These are phyloP conservation scores for Xylariaceae sp. DNA, from an alignment of 2,329 filamentous ascomycete genomes.

Conservation along the genomic window DNA sequence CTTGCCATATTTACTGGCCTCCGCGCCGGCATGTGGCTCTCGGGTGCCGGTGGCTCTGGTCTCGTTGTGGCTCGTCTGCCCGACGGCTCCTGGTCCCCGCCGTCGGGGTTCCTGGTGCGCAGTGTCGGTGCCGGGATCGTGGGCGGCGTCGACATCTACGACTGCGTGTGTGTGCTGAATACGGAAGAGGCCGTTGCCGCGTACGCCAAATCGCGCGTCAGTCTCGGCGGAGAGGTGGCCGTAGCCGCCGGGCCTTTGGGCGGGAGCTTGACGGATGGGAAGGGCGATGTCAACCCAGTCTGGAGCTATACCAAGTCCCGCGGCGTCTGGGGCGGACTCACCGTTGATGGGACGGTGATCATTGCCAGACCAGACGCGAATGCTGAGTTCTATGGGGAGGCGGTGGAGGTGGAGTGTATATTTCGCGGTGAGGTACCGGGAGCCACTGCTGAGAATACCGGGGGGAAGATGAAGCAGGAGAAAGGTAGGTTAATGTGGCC, in stretches of 20 bases:
- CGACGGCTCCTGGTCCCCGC: conserved; percentile 71
- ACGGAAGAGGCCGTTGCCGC: conserved; percentile 70
- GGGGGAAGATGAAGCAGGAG: conserved; percentile 18
- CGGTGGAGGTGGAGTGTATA: conserved; percentile 42
- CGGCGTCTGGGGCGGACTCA: conserved; percentile 81
- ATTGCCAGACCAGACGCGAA: conserved; percentile 84
- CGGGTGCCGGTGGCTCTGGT: conserved; percentile 61
- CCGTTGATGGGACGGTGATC: conserved; percentile 80
- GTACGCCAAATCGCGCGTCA: conserved; percentile 71
- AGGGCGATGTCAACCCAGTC: conserved; percentile 59
- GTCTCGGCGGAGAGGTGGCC: conserved; percentile 72
- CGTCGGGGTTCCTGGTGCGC: conserved; percentile 76
- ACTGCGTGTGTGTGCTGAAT: conserved; percentile 84
- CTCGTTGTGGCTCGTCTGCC: conserved; percentile 58
- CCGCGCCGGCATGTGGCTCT: conserved; percentile 60
- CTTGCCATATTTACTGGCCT: conserved; percentile 70
- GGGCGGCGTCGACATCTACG: conserved; percentile 80
- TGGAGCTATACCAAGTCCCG: conserved; percentile 87
- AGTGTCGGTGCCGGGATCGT: conserved; percentile 76
- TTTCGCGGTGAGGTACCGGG: conserved; percentile 38
- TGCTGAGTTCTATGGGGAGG: conserved; percentile 72
- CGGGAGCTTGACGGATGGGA: conserved; percentile 24
- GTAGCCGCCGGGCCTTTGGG: conserved; percentile 61
- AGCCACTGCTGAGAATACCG: conserved; percentile 6
- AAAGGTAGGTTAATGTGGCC: conserved; percentile 31